Evolutionary conservation across 2,329 filamentous ascomycete species (phyloP), one percentile per base, ranked within the genome.

Genomic region (Penicillium fuscoglaucum): DNA sequence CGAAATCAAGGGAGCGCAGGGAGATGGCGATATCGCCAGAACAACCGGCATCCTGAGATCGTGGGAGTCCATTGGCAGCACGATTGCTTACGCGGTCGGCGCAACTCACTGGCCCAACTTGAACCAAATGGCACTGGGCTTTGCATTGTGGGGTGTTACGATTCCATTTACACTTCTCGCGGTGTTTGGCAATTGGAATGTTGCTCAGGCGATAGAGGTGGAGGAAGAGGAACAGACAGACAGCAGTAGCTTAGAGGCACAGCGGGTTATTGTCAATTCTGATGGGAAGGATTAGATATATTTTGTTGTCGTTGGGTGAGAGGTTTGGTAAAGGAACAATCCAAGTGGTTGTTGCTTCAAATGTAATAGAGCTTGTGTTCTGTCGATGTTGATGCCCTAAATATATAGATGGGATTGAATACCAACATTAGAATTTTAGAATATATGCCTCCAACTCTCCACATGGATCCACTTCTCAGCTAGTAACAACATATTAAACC

Each of bases 41-140:
- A 72, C 69, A 10, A 73, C 70, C 3, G 70, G 70, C 0, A 72
- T 72, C 24, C 48, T 73, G 19, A 59, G 70, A 45, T 70, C 66
- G 5, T 73, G 70, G 70, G 70, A 73, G 55, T 69, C 66, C 9
- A 71, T 73, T 19, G 70, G 70, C 8, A 71, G 70, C 51, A 70
- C 69, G 4, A 66, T 72, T 58, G 69, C 70, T 9, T 73, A 72
- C 29, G 69, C 67, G 13, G 67, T 73, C 6, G 70, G 69, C 4
- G 68, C 70, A 10, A 72, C 68, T 13, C 66, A 68, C 24, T 70
- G 68, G 60, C 53, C 62, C 1, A 71, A 71, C 19, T 40, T 63
- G 61, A 72, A 71, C 39, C 69, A 72, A 58, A 72, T 72, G 70
- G 65, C 68, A 15, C 46, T 72, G 31, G 70, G 69, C 0, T 71